Base-by-base conservation (phyloP, 2,329 filamentous ascomycete genomes). In the Nemania sp. region DNA sequence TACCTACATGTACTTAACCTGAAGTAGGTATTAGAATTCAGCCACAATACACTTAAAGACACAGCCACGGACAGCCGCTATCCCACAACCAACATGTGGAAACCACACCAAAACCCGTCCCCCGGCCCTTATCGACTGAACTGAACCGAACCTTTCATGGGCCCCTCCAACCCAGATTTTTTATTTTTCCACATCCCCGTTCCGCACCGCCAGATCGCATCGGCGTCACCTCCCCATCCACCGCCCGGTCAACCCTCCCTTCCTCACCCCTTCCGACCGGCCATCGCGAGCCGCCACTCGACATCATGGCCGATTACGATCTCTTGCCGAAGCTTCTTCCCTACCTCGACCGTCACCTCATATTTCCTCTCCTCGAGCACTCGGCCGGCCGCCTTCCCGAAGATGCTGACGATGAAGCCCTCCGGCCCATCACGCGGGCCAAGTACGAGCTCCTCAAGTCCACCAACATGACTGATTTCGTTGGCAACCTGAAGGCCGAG, bases 401-500 rank as follows among this genome's bases (percentile, higher is more conserved):
- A 73, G 85, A 87, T 69, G 85, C 83, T 72, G 81, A 85, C 62
- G 80, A 81, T 64, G 78, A 75, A 40, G 79, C 83, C 77, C 79
- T 85, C 57, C 82, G 82, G 71, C 88, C 93, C 76, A 88, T 96
- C 71, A 89, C 89, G 65, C 87, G 90, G 75, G 88, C 92, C 71
- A 97, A 97, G 79, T 97, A 94, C 77, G 89, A 94, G 79, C 87
- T 99, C 60, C 87, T 99, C 69, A 94, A 96, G 81, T 89, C 92
- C 77, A 98, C 95, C 73, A 97, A 98, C 83, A 99, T 99, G 95
- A 95, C 90, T 72, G 95, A 99, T 79, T 99, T 96, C 76, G 91
- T 98, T 56, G 93, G 93, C 73, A 90, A 89, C 73, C 82, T 99
- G 68, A 92, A 96, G 83, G 90, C 90, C 76, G 90, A 97, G 73